phyloP scores from a whole-genome alignment of 805 yeast genomes.

The Priceomyces carsonii region DNA sequence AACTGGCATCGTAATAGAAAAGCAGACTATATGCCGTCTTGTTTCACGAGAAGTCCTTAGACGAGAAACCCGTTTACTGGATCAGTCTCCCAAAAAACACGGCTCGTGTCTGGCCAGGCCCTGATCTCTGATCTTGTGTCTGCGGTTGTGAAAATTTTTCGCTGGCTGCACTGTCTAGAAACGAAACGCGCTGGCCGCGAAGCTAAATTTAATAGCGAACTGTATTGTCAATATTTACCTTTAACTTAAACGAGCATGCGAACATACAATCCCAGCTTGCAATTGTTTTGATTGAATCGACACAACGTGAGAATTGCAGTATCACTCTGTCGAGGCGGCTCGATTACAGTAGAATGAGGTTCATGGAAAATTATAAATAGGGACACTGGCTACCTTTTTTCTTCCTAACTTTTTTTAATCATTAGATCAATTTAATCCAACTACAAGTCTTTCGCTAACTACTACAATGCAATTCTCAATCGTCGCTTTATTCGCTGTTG shows the following conservation, averaged over 20 bases:
- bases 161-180: too few relatives aligned
- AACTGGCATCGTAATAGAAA: too few relatives aligned
- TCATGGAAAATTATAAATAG: constrained; percentile 2
- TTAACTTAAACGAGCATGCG: constrained; percentile 2
- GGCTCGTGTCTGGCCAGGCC: too few relatives aligned
- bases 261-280: constrained; percentile 2
- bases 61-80: constrained; percentile 1
- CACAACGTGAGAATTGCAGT: too few relatives aligned
- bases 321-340: too few relatives aligned
- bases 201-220: not conserved
- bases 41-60: too few relatives aligned
- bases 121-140: too few relatives aligned
- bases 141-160: too few relatives aligned
- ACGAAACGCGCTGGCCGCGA: constrained; percentile 6
- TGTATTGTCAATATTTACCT: not conserved
- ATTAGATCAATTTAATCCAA: constrained; percentile 18
- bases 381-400: not conserved
- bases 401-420: not conserved
- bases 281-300: constrained; percentile 1
- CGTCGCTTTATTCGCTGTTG: constrained; percentile 36
- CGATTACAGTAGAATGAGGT: too few relatives aligned
- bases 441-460: constrained; percentile 34
- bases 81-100: too few relatives aligned
- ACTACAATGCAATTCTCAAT: constrained; percentile 44
- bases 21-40: too few relatives aligned